Conservation (phyloP, 2,329 filamentous ascomycete genomes). For the Colletotrichum cereale region DNA sequence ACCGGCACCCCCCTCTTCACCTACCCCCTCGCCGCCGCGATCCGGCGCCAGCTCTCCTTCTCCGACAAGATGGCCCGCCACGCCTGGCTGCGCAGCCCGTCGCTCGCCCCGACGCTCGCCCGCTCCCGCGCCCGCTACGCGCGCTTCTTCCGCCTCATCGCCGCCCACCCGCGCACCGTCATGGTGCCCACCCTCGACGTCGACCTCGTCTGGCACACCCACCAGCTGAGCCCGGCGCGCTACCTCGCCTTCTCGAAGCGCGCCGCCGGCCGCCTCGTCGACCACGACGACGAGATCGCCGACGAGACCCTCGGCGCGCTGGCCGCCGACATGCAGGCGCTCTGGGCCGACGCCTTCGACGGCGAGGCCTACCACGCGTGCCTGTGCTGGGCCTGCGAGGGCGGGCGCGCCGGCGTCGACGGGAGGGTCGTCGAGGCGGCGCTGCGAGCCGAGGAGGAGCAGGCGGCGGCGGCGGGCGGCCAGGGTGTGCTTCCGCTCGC, state of each 20-base stretch:
- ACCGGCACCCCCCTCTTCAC: slow-evolving; percentile 31
- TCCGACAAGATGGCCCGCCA: slow-evolving; percentile 55
- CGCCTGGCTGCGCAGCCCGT: slow-evolving; percentile 55
- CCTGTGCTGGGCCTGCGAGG: slow-evolving; percentile 54
- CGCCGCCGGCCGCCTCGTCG: slow-evolving; percentile 46
- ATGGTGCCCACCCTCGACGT: slow-evolving; percentile 58
- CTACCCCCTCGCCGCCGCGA: slow-evolving; percentile 47
- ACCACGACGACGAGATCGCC: slow-evolving; percentile 55
- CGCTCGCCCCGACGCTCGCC: slow-evolving; percentile 49
- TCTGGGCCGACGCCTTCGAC: slow-evolving; percentile 50
- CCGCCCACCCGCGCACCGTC: slow-evolving; percentile 44
- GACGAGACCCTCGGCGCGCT: slow-evolving; percentile 45
- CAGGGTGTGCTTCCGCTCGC: slow-evolving; percentile 10
- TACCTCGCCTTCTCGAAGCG: slow-evolving; percentile 45
- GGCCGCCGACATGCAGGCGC: slow-evolving; percentile 45
- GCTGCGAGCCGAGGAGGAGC: slow-evolving; percentile 13
- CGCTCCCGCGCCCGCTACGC: slow-evolving; percentile 54
- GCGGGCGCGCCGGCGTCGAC: slow-evolving; percentile 40
- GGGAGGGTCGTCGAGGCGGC: slow-evolving; percentile 20
- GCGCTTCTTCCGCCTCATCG: slow-evolving; percentile 53
- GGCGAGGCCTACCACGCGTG: slow-evolving; percentile 52
- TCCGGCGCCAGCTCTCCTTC: slow-evolving; percentile 54
- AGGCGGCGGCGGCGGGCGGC: neutral
- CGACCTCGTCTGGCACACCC: slow-evolving; percentile 59
- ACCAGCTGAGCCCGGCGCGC: slow-evolving; percentile 50